phyloP scores from a whole-genome alignment of 2,329 filamentous ascomycete genomes.

The Colletotrichum shisoi region DNA sequence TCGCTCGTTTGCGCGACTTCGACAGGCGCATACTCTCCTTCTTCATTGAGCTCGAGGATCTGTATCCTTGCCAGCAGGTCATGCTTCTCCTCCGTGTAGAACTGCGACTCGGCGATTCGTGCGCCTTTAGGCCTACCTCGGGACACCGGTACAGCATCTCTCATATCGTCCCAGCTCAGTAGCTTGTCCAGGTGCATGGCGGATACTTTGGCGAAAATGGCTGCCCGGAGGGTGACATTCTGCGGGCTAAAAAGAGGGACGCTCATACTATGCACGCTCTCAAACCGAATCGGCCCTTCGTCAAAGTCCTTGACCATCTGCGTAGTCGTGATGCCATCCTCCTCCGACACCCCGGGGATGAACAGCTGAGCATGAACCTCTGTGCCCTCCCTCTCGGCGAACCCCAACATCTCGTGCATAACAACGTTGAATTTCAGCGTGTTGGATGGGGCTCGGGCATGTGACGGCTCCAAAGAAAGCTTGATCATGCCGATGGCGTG shows the following conservation, averaged over 20 bases:
- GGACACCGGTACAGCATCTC: slow-evolving; percentile 73
- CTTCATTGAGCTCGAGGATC: slow-evolving; percentile 89
- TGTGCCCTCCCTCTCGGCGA: slow-evolving; percentile 93
- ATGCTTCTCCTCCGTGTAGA: slow-evolving; percentile 90
- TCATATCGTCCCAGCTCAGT: slow-evolving; percentile 98
- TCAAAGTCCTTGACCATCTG: slow-evolving; percentile 95
- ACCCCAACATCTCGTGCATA: slow-evolving; percentile 94
- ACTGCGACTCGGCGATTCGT: slow-evolving; percentile 88
- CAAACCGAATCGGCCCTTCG: slow-evolving; percentile 89
- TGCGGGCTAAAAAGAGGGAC: slow-evolving; percentile 80
- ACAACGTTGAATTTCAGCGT: slow-evolving; percentile 98
- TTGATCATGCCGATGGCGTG: slow-evolving; percentile 91
- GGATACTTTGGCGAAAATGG: slow-evolving; percentile 90
- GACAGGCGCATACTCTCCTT: slow-evolving; percentile 88
- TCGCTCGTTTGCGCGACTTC: slow-evolving; percentile 89
- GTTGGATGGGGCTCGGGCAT: slow-evolving; percentile 87
- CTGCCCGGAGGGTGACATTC: slow-evolving; percentile 80
- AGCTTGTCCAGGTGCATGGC: slow-evolving; percentile 96
- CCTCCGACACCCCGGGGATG: slow-evolving; percentile 86
- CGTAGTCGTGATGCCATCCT: slow-evolving; percentile 91
- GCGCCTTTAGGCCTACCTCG: slow-evolving; percentile 62
- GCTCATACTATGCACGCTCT: slow-evolving; percentile 98
- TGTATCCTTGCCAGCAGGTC: slow-evolving; percentile 89
- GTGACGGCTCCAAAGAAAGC: slow-evolving; percentile 90
- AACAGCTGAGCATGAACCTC: slow-evolving; percentile 98